Percentiles rank a stretch among this genome's conserved stretches.
These are phyloP conservation scores for Lentinula raphanica DNA, from an alignment of 768 basidiomycete genomes.

Conservation along the genomic window DNA sequence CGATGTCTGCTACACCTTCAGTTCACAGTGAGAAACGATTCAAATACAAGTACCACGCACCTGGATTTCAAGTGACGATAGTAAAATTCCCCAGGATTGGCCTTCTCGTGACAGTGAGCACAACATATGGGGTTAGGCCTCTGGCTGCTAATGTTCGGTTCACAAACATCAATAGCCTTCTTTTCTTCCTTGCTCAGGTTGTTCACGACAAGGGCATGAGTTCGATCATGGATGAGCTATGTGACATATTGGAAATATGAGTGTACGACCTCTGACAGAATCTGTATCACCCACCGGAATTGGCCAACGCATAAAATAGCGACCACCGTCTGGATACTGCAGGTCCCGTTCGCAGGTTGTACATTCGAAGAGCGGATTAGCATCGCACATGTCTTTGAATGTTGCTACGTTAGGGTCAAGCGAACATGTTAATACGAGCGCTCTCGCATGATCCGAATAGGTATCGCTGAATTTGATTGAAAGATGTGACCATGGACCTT, in stretches of 20 bases:
- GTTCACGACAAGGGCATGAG: neutral
- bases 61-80: neutral
- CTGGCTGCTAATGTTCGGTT: neutral
- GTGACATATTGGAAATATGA: neutral
- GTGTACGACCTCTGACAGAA: neutral
- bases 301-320: neutral
- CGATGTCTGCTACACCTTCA: neutral
- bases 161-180: neutral
- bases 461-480: neutral
- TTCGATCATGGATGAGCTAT: neutral
- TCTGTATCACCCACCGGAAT: neutral
- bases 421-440: neutral
- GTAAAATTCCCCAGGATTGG: neutral
- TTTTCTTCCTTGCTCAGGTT: neutral
- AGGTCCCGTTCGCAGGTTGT: neutral
- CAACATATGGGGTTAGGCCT: neutral
- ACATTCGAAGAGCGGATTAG: neutral
- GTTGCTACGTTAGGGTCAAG: neutral
- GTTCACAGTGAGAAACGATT: neutral
- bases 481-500: neutral
- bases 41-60: neutral
- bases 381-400: neutral
- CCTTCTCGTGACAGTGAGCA: neutral
- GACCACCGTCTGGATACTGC: neutral
- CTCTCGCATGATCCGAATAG: neutral